Evolutionary conservation across 164 flowering plant genomes (phyloP).

Genomic region (Piper longum): DNA sequence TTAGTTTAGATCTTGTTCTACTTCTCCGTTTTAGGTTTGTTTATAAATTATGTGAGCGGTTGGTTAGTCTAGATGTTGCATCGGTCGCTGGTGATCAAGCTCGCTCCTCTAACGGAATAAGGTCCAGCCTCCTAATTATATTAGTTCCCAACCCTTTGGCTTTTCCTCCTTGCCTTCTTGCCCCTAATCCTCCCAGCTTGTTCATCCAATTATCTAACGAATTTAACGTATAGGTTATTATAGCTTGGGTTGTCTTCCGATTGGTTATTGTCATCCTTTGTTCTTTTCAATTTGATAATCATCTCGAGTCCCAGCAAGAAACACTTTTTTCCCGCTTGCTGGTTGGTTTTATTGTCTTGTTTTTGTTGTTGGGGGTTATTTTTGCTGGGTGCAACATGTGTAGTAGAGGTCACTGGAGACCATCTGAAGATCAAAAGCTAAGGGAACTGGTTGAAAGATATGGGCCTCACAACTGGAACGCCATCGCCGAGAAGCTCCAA

Average conservation of each 20-base stretch:
- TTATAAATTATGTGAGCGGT: background rate
- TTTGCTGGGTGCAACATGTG: slow-evolving; percentile 24
- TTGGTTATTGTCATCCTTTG: background rate
- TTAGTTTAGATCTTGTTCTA: background rate
- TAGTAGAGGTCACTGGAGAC: slow-evolving; percentile 76
- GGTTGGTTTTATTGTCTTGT: background rate
- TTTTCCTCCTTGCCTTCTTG: slow-evolving; percentile 6
- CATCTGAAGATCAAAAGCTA: slow-evolving; percentile 61
- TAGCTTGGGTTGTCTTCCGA: background rate
- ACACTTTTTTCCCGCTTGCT: background rate
- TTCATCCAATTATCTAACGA: background rate
- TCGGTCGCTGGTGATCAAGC: slow-evolving; percentile 31
- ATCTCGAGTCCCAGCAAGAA: background rate
- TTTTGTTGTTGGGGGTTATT: background rate
- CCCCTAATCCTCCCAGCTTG: background rate
- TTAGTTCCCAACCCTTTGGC: background rate
- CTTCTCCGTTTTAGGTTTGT: background rate
- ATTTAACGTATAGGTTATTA: too few species aligned
- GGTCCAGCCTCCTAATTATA: slow-evolving; percentile 2
- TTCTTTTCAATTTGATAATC: background rate
- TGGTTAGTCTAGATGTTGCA: slow-evolving; percentile 65
- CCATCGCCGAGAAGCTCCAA: slow-evolving; percentile 64
- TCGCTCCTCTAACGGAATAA: slow-evolving; percentile 45
- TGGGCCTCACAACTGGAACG: slow-evolving; percentile 80
- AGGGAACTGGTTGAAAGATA: slow-evolving; percentile 43